A percentile compares a stretch with the other conserved stretches of the same genome.
phyloP scores from a whole-genome alignment of 257 asterid genomes.

The Verbascum thapsus region DNA sequence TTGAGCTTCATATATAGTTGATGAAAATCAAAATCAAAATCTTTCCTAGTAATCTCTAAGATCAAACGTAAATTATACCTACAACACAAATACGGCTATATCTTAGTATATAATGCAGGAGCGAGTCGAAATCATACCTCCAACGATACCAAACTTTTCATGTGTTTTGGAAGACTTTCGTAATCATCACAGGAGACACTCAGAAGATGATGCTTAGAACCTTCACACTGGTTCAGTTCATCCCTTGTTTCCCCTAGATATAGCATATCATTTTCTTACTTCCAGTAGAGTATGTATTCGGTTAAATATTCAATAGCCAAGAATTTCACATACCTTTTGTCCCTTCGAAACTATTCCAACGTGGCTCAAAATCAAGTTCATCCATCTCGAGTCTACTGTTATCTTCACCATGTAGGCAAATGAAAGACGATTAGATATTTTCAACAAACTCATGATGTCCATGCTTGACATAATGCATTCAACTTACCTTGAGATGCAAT shows the following conservation, averaged over 20 bases:
- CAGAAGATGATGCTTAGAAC: constrained; percentile 36
- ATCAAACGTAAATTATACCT: background rate
- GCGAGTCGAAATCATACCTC: constrained; percentile 53
- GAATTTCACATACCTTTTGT: constrained; percentile 38
- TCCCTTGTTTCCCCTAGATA: constrained; percentile 37
- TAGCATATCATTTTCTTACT: constrained; percentile 13
- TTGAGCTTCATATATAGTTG: constrained; percentile 17
- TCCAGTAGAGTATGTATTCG: constrained; percentile 12
- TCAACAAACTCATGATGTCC: background rate
- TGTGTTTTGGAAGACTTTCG: constrained; percentile 73
- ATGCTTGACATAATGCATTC: background rate
- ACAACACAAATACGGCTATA: too few relatives aligned
- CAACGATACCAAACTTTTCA: constrained; percentile 79
- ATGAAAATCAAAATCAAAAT: constrained; percentile 1
- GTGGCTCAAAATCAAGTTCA: constrained; percentile 38
- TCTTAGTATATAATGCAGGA: background rate
- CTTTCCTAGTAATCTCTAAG: background rate
- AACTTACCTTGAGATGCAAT: constrained; percentile 84
- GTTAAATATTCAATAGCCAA: background rate
- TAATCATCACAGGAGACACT: constrained; percentile 62
- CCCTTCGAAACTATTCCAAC: constrained; percentile 23
- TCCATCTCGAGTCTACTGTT: constrained; percentile 35
- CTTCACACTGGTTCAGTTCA: constrained; percentile 35
- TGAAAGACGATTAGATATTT: constrained; percentile 7
- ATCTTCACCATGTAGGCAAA: constrained; percentile 42